These are phyloP conservation scores for Nicotiana sylvestris DNA, from an alignment of 257 asterid genomes.

Conservation along the genomic window DNA sequence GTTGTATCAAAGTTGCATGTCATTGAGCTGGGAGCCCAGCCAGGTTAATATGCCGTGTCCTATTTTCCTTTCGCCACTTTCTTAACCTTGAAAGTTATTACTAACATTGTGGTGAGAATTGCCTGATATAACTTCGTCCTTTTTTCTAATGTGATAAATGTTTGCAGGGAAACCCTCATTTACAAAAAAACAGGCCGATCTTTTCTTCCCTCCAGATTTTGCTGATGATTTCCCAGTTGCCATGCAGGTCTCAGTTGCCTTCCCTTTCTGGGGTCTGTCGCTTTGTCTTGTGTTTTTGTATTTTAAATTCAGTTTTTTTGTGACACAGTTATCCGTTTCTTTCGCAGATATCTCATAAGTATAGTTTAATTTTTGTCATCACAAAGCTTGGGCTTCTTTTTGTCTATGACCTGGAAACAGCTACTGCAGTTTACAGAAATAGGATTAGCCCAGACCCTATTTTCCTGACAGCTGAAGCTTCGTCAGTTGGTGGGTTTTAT, in stretches of 20 bases:
- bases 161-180: slow-evolving; percentile 86
- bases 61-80: background rate
- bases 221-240: slow-evolving; percentile 98
- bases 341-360: slow-evolving; percentile 81
- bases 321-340: slow-evolving; percentile 14
- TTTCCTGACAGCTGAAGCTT: slow-evolving; percentile 90
- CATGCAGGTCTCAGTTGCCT: slow-evolving; percentile 70
- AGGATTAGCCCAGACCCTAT: slow-evolving; percentile 99
- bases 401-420: slow-evolving; percentile 69
- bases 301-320: slow-evolving; percentile 17
- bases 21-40: slow-evolving; percentile 78
- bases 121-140: background rate
- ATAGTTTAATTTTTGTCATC: slow-evolving; percentile 55
- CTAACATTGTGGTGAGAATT: slow-evolving; percentile 12
- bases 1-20: slow-evolving; percentile 60
- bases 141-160: background rate
- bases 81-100: background rate
- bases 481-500: slow-evolving; percentile 92
- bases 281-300: background rate
- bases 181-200: slow-evolving; percentile 94
- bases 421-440: slow-evolving; percentile 96
- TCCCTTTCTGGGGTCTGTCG: background rate
- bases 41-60: slow-evolving; percentile 58
- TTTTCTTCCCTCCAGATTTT: slow-evolving; percentile 98
- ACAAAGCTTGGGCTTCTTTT: slow-evolving; percentile 70